Conservation (phyloP, 257 asterid genomes). For the Salvia splendens region DNA sequence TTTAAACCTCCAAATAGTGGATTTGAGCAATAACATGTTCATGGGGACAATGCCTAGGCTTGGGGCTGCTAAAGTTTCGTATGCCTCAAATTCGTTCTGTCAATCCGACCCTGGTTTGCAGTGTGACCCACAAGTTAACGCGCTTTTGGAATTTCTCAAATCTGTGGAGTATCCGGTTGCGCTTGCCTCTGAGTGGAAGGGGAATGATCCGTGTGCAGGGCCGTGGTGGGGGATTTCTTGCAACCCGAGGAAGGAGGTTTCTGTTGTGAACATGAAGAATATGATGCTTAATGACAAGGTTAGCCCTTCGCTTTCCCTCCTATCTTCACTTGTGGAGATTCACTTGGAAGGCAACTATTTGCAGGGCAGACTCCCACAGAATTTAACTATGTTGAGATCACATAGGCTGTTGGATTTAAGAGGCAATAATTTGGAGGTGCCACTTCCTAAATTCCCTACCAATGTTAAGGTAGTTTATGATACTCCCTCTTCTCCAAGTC, state of each 20-base stretch:
- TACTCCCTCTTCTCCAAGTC: background rate
- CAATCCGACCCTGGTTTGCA: constrained; percentile 48
- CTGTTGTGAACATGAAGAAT: constrained; percentile 56
- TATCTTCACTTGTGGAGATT: constrained; percentile 59
- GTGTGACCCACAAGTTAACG: constrained; percentile 64
- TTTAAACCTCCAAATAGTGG: constrained; percentile 47
- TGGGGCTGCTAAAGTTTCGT: constrained; percentile 42
- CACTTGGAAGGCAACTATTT: constrained; percentile 69
- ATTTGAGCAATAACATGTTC: constrained; percentile 68
- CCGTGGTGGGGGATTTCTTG: constrained; percentile 77
- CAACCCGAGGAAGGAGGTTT: constrained; percentile 45
- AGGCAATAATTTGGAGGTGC: constrained; percentile 55
- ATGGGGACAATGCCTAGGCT: constrained; percentile 80
- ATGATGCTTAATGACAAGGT: constrained; percentile 66
- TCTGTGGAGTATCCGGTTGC: constrained; percentile 51
- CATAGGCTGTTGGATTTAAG: constrained; percentile 60
- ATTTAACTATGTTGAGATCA: constrained; percentile 46
- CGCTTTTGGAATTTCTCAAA: constrained; percentile 61
- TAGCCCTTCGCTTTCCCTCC: constrained; percentile 58
- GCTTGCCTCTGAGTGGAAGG: constrained; percentile 62
- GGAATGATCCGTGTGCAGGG: constrained; percentile 68
- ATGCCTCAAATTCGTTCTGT: constrained; percentile 63
- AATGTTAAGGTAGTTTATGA: constrained; percentile 44
- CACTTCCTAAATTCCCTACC: constrained; percentile 55
- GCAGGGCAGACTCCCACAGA: constrained; percentile 59